These are phyloP conservation scores for Huntiella savannae DNA, from an alignment of 2,329 filamentous ascomycete species.

Conservation along the genomic window DNA sequence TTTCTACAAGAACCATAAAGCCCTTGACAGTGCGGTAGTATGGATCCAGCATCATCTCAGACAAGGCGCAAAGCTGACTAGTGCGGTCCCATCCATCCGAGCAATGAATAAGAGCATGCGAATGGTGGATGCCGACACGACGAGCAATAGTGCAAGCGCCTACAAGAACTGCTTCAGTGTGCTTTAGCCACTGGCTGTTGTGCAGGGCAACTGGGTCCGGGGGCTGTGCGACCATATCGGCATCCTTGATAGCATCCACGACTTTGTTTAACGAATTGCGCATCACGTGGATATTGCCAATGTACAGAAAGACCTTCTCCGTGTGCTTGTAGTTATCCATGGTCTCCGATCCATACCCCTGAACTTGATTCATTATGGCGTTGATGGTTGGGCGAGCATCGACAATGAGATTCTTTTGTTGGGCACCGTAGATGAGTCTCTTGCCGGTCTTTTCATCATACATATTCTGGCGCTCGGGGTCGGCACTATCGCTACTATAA, in stretches of 20 bases:
- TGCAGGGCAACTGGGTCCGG: constrained; percentile 65
- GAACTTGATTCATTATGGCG: constrained; percentile 81
- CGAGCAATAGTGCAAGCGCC: constrained; percentile 70
- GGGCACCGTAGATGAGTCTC: constrained; percentile 65
- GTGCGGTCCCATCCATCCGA: constrained; percentile 98
- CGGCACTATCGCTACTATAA: background rate
- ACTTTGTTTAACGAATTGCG: constrained; percentile 74
- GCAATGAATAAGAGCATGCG: constrained; percentile 90
- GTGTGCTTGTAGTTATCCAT: constrained; percentile 95
- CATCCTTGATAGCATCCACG: constrained; percentile 75
- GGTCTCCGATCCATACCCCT: constrained; percentile 86
- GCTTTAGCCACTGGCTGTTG: constrained; percentile 79
- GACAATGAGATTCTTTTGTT: constrained; percentile 85
- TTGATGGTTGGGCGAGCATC: constrained; percentile 90
- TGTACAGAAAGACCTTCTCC: constrained; percentile 79
- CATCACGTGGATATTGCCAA: constrained; percentile 99
- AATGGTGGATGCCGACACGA: constrained; percentile 79
- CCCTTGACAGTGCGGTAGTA: constrained; percentile 89
- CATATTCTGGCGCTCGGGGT: constrained; percentile 16
- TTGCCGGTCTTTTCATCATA: constrained; percentile 41
- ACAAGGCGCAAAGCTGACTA: constrained; percentile 76
- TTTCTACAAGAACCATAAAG: constrained; percentile 86
- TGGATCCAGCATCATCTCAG: constrained; percentile 85
- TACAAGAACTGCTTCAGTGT: constrained; percentile 68
- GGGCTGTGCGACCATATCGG: constrained; percentile 65